Percentiles rank a stretch among this genome's conserved stretches.
Conservation (phyloP, 495 filamentous ascomycete genomes). For the Bryoglossum gracile region DNA sequence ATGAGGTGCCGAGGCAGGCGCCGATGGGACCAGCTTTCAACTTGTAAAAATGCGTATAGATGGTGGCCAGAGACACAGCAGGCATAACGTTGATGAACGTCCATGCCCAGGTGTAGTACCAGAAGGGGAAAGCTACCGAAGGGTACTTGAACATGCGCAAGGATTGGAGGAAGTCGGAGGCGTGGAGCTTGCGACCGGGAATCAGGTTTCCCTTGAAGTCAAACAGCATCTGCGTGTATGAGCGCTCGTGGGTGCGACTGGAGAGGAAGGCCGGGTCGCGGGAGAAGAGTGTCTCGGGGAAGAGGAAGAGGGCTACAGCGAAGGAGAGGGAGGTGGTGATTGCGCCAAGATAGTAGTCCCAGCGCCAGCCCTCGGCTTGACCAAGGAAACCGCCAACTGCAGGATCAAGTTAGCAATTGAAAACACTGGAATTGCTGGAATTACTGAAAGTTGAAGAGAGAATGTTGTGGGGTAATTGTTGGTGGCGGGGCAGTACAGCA, state of each 20-base stretch:
- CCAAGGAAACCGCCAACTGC: slow-evolving; percentile 23
- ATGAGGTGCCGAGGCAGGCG: slow-evolving; percentile 19
- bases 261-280: slow-evolving; percentile 20
- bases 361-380: slow-evolving; percentile 22
- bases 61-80: slow-evolving; percentile 23
- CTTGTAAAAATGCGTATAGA: slow-evolving; percentile 22
- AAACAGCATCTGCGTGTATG: slow-evolving; percentile 21
- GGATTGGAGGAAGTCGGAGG: slow-evolving; percentile 23
- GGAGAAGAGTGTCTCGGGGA: slow-evolving; percentile 29
- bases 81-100: slow-evolving; percentile 28
- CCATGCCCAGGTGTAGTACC: slow-evolving; percentile 26
- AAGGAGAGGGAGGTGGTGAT: slow-evolving; percentile 19
- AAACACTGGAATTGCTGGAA: neutral
- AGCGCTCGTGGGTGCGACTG: slow-evolving; percentile 19
- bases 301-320: slow-evolving; percentile 22
- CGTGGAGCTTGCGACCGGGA: slow-evolving; percentile 15
- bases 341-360: slow-evolving; percentile 26
- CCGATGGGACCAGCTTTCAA: slow-evolving; percentile 23
- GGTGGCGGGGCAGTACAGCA: too few relatives aligned
- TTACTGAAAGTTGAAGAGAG: too few relatives aligned
- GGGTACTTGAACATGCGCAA: slow-evolving; percentile 28
- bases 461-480: too few relatives aligned
- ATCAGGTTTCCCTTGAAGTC: slow-evolving; percentile 25
- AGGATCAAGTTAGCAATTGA: neutral
- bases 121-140: slow-evolving; percentile 23